phyloP scores from a whole-genome alignment of 345 rosid species.

The Hypericum perforatum region DNA sequence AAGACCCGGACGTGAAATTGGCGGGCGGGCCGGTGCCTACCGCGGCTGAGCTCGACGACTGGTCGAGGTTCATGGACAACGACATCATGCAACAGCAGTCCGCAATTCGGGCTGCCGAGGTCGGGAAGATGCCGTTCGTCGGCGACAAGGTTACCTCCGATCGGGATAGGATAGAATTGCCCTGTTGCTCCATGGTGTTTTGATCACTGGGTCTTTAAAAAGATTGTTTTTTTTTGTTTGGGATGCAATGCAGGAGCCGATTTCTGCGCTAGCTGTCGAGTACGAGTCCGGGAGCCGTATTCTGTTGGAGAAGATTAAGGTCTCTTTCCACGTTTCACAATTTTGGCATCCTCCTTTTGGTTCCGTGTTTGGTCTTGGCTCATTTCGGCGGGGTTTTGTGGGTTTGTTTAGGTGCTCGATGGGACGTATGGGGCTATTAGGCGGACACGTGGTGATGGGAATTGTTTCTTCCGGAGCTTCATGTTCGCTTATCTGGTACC shows the following conservation, averaged over 20 bases:
- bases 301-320: slow-evolving; percentile 91
- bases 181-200: neutral
- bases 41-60: slow-evolving; percentile 5
- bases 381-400: neutral
- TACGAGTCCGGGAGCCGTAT: slow-evolving; percentile 83
- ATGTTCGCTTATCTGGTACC: slow-evolving; percentile 92
- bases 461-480: slow-evolving; percentile 93
- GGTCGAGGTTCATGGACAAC: slow-evolving; percentile 23
- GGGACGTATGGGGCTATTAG: slow-evolving; percentile 67
- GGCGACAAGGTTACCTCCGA: slow-evolving; percentile 58
- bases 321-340: slow-evolving; percentile 6
- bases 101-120: slow-evolving; percentile 4
- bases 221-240: neutral
- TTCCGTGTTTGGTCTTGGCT: neutral
- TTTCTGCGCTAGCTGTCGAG: slow-evolving; percentile 73
- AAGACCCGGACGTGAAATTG: no score
- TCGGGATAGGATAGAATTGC: neutral
- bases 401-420: slow-evolving; percentile 45
- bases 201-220: neutral
- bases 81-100: slow-evolving; percentile 47
- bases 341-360: slow-evolving; percentile 1
- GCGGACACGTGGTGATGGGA: slow-evolving; percentile 96
- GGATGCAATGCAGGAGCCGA: slow-evolving; percentile 58
- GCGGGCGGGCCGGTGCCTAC: no score
- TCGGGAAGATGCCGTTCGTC: slow-evolving; percentile 54